Percentiles rank a stretch among this genome's conserved stretches.
These are phyloP conservation scores for Rhizoctonia solani DNA, from an alignment of 1,284 basidiomycete genomes.

Conservation along the genomic window DNA sequence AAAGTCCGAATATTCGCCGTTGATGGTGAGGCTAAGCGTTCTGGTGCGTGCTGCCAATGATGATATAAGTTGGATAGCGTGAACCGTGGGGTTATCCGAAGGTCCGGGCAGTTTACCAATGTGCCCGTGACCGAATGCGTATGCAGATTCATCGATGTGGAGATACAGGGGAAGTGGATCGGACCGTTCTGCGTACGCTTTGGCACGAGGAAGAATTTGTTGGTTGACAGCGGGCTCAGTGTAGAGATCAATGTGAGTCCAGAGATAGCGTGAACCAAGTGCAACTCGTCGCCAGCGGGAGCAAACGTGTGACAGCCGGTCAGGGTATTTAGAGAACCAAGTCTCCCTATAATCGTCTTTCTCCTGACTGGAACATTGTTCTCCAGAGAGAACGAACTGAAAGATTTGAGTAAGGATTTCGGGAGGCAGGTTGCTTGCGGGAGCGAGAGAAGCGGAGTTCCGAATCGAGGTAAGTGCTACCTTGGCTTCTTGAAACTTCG, in stretches of 20 bases:
- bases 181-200: background rate
- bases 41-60: background rate
- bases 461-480: too few relatives aligned
- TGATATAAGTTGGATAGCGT: too few relatives aligned
- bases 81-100: background rate
- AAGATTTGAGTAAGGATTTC: conserved; percentile 4
- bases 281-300: background rate
- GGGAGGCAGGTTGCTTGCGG: background rate
- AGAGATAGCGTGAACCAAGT: background rate
- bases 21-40: background rate
- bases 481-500: too few relatives aligned
- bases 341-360: background rate
- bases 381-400: background rate
- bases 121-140: background rate
- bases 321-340: background rate
- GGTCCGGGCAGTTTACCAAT: background rate
- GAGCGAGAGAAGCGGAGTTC: too few relatives aligned
- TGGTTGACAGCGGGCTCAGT: background rate
- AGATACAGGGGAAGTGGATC: background rate
- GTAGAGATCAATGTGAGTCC: background rate
- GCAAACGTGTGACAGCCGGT: background rate
- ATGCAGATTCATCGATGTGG: background rate
- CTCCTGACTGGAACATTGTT: background rate
- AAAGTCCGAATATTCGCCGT: background rate
- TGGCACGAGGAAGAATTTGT: background rate